phyloP scores from a whole-genome alignment of 164 flowering plant species.

The Piper betle region DNA sequence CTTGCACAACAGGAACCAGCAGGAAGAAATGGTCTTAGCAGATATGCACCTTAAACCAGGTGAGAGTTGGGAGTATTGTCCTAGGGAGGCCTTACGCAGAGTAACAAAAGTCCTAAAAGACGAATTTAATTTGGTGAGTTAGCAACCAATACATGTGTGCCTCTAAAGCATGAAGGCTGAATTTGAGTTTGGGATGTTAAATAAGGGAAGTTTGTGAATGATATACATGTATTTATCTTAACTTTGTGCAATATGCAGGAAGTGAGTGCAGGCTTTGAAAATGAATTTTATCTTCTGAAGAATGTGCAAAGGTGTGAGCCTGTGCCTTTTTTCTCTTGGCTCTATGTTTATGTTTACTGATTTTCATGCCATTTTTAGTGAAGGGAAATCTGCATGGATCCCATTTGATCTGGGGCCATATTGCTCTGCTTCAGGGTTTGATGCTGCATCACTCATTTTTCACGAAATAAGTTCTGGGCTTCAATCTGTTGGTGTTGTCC shows the following conservation, averaged over 20 bases:
- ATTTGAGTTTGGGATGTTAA: too few relatives aligned
- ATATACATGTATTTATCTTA: background rate
- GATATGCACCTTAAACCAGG: constrained; percentile 87
- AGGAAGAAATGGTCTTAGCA: constrained; percentile 92
- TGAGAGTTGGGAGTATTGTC: constrained; percentile 89
- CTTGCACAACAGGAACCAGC: constrained; percentile 31
- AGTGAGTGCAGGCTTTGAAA: constrained; percentile 89
- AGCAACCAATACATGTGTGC: background rate
- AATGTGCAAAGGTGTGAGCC: constrained; percentile 33
- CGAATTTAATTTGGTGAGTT: constrained; percentile 78
- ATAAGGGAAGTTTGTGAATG: too few relatives aligned
- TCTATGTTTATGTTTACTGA: background rate
- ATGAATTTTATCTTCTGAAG: constrained; percentile 76
- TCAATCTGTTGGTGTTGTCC: constrained; percentile 48
- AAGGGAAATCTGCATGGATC: constrained; percentile 66
- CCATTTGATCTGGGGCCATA: constrained; percentile 74
- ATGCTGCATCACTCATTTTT: constrained; percentile 56
- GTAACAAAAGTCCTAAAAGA: constrained; percentile 62
- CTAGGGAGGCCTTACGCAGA: constrained; percentile 74
- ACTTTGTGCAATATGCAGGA: constrained; percentile 29
- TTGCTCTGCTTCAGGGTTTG: constrained; percentile 74
- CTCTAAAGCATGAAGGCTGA: too few relatives aligned
- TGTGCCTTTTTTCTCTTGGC: background rate
- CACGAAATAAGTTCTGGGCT: constrained; percentile 48
- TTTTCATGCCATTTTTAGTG: constrained; percentile 31